A percentile compares a stretch with the other conserved stretches of the same genome.
Evolutionary conservation across 345 rosid genomes (phyloP).

Genomic region (Boechera stricta): DNA sequence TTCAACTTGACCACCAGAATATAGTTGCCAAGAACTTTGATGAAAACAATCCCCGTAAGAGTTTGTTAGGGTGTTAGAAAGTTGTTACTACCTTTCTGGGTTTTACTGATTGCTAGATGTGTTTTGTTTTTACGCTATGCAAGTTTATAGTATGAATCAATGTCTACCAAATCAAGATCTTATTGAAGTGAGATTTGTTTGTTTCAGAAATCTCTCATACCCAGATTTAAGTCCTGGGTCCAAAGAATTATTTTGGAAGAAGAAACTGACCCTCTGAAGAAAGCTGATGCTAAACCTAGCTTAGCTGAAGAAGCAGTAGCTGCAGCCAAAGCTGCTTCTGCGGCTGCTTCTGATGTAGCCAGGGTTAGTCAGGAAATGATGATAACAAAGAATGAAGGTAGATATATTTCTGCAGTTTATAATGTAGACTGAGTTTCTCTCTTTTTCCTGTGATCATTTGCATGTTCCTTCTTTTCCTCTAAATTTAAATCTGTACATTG

Average conservation of each 20-base stretch:
- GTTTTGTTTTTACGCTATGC: slow-evolving; percentile 22
- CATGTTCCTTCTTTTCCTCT: slow-evolving; percentile 12
- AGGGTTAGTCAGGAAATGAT: slow-evolving; percentile 88
- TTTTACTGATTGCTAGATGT: slow-evolving; percentile 15
- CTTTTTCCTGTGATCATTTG: slow-evolving; percentile 1
- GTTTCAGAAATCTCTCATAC: slow-evolving; percentile 73
- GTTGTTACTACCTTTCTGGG: background rate
- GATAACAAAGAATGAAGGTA: slow-evolving; percentile 73
- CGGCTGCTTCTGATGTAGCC: slow-evolving; percentile 90
- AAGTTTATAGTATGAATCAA: slow-evolving; percentile 10
- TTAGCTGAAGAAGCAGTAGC: slow-evolving; percentile 90
- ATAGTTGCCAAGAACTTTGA: background rate
- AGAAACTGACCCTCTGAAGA: slow-evolving; percentile 59
- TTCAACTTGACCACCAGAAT: background rate
- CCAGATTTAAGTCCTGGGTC: slow-evolving; percentile 89
- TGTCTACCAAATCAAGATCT: slow-evolving; percentile 18
- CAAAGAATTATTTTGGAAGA: slow-evolving; percentile 78
- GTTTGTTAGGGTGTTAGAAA: slow-evolving; percentile 17
- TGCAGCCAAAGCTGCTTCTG: slow-evolving; percentile 92
- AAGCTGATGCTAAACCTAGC: slow-evolving; percentile 64
- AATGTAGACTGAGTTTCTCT: background rate
- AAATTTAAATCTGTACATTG: slow-evolving; percentile 28
- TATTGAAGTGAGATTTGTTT: slow-evolving; percentile 33
- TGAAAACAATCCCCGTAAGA: background rate
- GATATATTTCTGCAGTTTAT: slow-evolving; percentile 6